Evolutionary conservation across 495 filamentous ascomycete species (phyloP), one percentile per base, ranked within the genome.

Genomic region (Talaromyces thailandensis): DNA sequence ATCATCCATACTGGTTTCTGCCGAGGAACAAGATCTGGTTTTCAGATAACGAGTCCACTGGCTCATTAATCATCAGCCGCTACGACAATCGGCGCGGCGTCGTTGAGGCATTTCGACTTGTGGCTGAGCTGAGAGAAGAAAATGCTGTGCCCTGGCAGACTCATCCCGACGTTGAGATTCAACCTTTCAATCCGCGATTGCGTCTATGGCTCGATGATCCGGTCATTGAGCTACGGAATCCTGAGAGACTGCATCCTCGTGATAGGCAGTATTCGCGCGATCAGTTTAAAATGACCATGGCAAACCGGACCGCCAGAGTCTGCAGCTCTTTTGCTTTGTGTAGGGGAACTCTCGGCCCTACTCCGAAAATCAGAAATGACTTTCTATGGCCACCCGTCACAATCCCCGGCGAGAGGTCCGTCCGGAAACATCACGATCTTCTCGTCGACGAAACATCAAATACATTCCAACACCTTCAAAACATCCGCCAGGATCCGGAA

Each of bases 1-100:
- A 93, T 69, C 80, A 93, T 60, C 87, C 88, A 1, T 86, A 86
- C 66, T 96, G 94, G 89, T 97, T 95, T 67, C 79, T 98, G 1
- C 78, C 89, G 0, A 81, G 81, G 61, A 75, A 90, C 64, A 91
- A 89, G 73, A 72, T 98, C 45, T 98, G 93, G 93, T 92, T 95
- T 67, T 82, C 84, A 32, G 92, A 96, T 72, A 79, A 70, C 26
- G 79, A 83, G n/a, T 72, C 79, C 40, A 79, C 72, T n/a, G 92
- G 92, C 0, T 86, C 85, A 58, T 68, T 96, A 35, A 79, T 95
- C 23, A 69, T 96, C 21, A 78, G 83, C 28, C 85, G 87, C 0
- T 97, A 92, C 67, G 84, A 95, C 69, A 76, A 84, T 21, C 77
- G 82, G 18, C 75, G 82, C 14, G 89, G 87, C 11, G 85, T 86